A percentile compares a stretch with the other conserved stretches of the same genome.
Conservation (phyloP, 345 rosid species). For the Syzygium jambos region DNA sequence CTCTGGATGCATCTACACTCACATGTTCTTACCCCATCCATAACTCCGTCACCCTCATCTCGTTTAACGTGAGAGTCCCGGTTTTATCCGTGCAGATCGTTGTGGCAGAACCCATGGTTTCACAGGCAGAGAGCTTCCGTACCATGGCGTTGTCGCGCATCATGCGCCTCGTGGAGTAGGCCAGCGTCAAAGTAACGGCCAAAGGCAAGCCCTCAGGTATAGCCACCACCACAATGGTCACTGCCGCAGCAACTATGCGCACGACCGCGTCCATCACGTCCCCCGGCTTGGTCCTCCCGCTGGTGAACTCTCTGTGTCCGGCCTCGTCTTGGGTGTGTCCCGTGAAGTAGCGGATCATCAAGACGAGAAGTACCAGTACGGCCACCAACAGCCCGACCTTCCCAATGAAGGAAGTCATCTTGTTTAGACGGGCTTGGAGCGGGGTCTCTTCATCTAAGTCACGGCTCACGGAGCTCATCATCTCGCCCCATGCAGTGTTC, state of each 20-base stretch:
- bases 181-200: constrained; percentile 70
- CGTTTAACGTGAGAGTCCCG: constrained; percentile 66
- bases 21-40: constrained; percentile 40
- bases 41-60: constrained; percentile 54
- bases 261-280: constrained; percentile 54
- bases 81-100: constrained; percentile 66
- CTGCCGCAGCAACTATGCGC: constrained; percentile 52
- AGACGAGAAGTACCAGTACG: constrained; percentile 47
- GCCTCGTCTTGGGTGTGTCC: constrained; percentile 48
- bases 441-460: constrained; percentile 56
- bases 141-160: constrained; percentile 73
- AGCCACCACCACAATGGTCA: constrained; percentile 66
- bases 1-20: not conserved
- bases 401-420: constrained; percentile 54
- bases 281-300: constrained; percentile 32
- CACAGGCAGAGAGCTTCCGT: constrained; percentile 69
- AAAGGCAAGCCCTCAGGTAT: constrained; percentile 75
- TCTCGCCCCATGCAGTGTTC: constrained; percentile 64
- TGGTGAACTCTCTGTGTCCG: constrained; percentile 30
- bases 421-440: constrained; percentile 47
- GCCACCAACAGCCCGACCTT: constrained; percentile 60
- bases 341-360: constrained; percentile 59
- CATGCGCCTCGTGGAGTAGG: constrained; percentile 72
- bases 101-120: constrained; percentile 85
- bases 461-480: constrained; percentile 48